Conservation (phyloP, 305 asterid genomes). For the Fraxinus platypoda region DNA sequence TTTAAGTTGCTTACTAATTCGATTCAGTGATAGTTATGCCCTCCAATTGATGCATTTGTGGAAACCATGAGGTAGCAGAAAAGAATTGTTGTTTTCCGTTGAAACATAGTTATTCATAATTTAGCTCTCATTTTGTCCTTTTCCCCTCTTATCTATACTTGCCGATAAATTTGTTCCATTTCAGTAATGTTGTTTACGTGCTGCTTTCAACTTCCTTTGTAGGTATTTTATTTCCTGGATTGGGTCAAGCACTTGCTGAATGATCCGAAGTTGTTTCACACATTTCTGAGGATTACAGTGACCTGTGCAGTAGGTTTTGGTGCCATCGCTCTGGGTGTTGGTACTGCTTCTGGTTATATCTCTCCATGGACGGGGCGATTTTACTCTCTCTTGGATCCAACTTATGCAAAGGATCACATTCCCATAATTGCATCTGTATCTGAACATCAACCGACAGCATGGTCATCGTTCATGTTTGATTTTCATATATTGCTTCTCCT, state of each 20-base stretch:
- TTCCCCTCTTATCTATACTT: slow-evolving; percentile 13
- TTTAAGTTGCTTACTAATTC: background rate
- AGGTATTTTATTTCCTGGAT: slow-evolving; percentile 93
- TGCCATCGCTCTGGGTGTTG: slow-evolving; percentile 81
- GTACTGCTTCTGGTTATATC: slow-evolving; percentile 96
- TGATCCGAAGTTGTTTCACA: slow-evolving; percentile 84
- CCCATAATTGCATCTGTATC: slow-evolving; percentile 99
- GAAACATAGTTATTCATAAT: background rate
- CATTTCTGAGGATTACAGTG: slow-evolving; percentile 81
- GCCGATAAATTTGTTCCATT: slow-evolving; percentile 1
- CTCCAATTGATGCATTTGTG: slow-evolving; percentile 8
- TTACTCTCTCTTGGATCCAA: slow-evolving; percentile 95
- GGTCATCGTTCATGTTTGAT: slow-evolving; percentile 99
- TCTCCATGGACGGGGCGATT: slow-evolving; percentile 99
- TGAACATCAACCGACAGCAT: slow-evolving; percentile 99
- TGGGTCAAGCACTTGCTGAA: slow-evolving; percentile 88
- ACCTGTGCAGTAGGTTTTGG: slow-evolving; percentile 80
- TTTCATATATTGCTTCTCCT: slow-evolving; percentile 79
- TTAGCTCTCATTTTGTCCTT: background rate
- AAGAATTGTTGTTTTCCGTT: slow-evolving; percentile 7
- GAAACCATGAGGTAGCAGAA: slow-evolving; percentile 17
- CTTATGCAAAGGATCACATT: slow-evolving; percentile 96
- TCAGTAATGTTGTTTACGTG: slow-evolving; percentile 8
- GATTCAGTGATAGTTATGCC: slow-evolving; percentile 2
- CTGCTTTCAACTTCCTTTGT: slow-evolving; percentile 32